Conservation (phyloP, 2,329 filamentous ascomycete genomes). For the Hypoxylon sp. region DNA sequence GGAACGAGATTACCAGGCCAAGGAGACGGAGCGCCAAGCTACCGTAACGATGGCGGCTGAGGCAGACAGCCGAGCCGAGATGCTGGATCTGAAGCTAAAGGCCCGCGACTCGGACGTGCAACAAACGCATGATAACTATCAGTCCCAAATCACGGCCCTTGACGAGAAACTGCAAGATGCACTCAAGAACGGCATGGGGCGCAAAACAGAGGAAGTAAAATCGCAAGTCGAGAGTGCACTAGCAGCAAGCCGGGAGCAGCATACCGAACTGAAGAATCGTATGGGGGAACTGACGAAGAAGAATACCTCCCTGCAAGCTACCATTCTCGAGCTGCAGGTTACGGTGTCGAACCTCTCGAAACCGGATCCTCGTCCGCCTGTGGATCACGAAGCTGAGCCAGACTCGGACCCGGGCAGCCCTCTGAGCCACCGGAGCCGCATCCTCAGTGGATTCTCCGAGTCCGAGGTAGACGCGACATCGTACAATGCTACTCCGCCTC, state of each 20-base stretch:
- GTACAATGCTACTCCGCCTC: constrained; percentile 54
- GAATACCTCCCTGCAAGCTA: constrained; percentile 60
- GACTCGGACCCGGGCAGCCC: constrained; percentile 51
- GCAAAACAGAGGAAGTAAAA: constrained; percentile 45
- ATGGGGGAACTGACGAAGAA: constrained; percentile 59
- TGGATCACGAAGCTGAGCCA: constrained; percentile 48
- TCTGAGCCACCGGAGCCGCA: constrained; percentile 47
- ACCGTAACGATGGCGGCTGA: constrained; percentile 66
- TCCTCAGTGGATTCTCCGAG: constrained; percentile 55
- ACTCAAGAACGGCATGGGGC: constrained; percentile 43
- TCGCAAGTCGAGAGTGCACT: constrained; percentile 55
- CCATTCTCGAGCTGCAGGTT: constrained; percentile 57
- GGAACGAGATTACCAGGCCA: constrained; percentile 69
- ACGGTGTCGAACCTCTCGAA: constrained; percentile 40
- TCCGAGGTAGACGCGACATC: constrained; percentile 53
- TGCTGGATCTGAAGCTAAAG: constrained; percentile 64
- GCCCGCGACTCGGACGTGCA: constrained; percentile 58
- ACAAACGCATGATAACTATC: constrained; percentile 53
- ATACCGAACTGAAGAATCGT: constrained; percentile 62
- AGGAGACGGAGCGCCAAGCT: constrained; percentile 66
- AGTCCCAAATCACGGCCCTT: constrained; percentile 58
- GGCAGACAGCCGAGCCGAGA: constrained; percentile 65
- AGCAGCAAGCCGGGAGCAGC: constrained; percentile 61
- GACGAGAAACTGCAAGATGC: constrained; percentile 55
- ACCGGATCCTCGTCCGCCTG: constrained; percentile 21